Base-by-base conservation (phyloP, 345 rosid genomes). In the Boechera stricta region DNA sequence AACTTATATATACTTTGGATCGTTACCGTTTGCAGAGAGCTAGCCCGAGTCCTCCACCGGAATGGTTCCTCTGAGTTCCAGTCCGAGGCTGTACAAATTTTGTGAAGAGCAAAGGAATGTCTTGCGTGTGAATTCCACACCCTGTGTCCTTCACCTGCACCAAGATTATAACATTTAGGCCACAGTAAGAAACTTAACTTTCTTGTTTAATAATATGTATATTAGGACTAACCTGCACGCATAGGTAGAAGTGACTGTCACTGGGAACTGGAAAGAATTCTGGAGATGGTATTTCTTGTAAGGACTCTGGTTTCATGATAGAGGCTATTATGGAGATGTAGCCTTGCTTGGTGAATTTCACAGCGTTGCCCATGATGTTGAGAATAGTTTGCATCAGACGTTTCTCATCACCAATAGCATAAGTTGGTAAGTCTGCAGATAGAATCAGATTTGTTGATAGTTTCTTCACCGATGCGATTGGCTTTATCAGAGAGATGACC, bases 331-430 rank as follows among this genome's bases (percentile, higher is more conserved):
- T 62, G n/a, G 92, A 89, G 45, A 89, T 85, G 26, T 79, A 79
- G 62, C 98, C 99, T 79, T 90, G 95, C 82, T 88, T 90, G 10
- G 99, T 92, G 85, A 90, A 94, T 88, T 94, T 94, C 77, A 92
- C 97, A 29, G 98, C 98, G 72, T 94, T 94, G 5, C 98, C 98
- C 61, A 76, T 86, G 41, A 94, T 80, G 82, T 94, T 92, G 55
- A 94, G 80, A 75, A 94, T 85, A 18, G 78, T 89, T 74, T 94
- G 99, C 89, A 84, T 77, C 10, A 94, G 84, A 66, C 99, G 92
- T 81, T 92, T 90, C 84, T 88, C 89, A 81, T 94, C 99, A 55
- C 98, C 99, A 49, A 88, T 53, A 15, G 89, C 97, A 77, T 71
- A 82, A n/a, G 72, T 59, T 39, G 98, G 99, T 73, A 94, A 80